phyloP scores from a whole-genome alignment of 352 stramenopile genomes.

The Phytopythium vexans region DNA sequence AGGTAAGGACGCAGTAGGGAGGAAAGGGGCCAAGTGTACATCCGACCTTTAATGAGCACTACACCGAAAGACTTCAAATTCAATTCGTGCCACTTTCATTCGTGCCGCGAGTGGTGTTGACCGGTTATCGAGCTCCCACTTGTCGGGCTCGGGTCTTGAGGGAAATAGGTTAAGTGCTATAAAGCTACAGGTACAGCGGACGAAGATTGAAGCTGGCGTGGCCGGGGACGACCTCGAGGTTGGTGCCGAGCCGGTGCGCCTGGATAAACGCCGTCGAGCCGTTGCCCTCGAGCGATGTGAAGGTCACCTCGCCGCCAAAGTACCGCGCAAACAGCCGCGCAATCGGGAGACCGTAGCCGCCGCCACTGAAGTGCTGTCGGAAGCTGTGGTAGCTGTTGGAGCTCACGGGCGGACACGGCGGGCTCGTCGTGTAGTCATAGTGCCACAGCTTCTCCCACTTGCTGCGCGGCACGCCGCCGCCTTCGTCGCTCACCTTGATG shows the following conservation, averaged over 20 bases:
- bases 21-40: no score
- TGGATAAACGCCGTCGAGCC: conserved; percentile 93
- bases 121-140: no score
- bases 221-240: conserved; percentile 70
- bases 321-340: conserved; percentile 95
- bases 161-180: neutral
- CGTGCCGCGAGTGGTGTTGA: no score
- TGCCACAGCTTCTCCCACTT: conserved; percentile 98
- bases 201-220: conserved; percentile 37
- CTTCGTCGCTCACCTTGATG: conserved; percentile 99
- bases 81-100: no score
- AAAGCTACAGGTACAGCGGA: conserved; percentile 30
- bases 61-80: no score
- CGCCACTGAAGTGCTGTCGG: conserved; percentile 88
- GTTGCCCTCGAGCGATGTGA: conserved; percentile 98
- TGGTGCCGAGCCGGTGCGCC: conserved; percentile 68
- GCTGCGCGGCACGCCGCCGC: conserved; percentile 95
- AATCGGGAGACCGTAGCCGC: conserved; percentile 95
- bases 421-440: conserved; percentile 98
- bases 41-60: no score
- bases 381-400: conserved; percentile 75
- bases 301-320: conserved; percentile 97
- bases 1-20: no score
- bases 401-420: conserved; percentile 45
- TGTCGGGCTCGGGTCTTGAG: no score